A percentile compares a stretch with the other conserved stretches of the same genome.
Conservation (phyloP, 1,284 basidiomycete species). For the Ceratobasidium sp. region DNA sequence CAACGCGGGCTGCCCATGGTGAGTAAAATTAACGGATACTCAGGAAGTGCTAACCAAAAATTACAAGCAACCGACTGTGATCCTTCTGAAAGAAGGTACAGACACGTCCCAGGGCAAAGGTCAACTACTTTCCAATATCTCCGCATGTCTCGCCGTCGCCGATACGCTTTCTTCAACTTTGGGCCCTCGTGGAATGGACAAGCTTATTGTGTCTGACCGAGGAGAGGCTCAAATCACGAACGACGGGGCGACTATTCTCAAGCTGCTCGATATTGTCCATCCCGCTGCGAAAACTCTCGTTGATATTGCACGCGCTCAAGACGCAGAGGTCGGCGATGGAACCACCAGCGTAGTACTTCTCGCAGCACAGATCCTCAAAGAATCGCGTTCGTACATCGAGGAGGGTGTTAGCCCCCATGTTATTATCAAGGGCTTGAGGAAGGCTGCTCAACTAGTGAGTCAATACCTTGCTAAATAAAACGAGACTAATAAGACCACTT, state of each 20-base stretch:
- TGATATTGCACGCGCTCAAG: constrained; percentile 97
- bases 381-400: constrained; percentile 92
- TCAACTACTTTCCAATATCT: constrained; percentile 96
- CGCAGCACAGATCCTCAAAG: constrained; percentile 95
- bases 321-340: constrained; percentile 98
- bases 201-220: constrained; percentile 91
- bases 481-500: constrained; percentile 43
- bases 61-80: constrained; percentile 90
- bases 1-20: constrained; percentile 43
- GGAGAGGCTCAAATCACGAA: constrained; percentile 98
- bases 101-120: constrained; percentile 96
- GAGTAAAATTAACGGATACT: background rate
- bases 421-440: constrained; percentile 96
- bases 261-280: constrained; percentile 97
- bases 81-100: constrained; percentile 94
- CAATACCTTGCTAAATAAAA: constrained; percentile 28
- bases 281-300: constrained; percentile 97
- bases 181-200: constrained; percentile 99
- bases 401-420: constrained; percentile 98
- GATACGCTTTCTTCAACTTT: constrained; percentile 94
- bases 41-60: background rate
- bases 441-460: constrained; percentile 87
- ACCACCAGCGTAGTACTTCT: constrained; percentile 96
- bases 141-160: constrained; percentile 91
- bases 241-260: constrained; percentile 98